These are phyloP conservation scores for Chlorella variabilis DNA, from an alignment of 163 green algal species.

Conservation along the genomic window DNA sequence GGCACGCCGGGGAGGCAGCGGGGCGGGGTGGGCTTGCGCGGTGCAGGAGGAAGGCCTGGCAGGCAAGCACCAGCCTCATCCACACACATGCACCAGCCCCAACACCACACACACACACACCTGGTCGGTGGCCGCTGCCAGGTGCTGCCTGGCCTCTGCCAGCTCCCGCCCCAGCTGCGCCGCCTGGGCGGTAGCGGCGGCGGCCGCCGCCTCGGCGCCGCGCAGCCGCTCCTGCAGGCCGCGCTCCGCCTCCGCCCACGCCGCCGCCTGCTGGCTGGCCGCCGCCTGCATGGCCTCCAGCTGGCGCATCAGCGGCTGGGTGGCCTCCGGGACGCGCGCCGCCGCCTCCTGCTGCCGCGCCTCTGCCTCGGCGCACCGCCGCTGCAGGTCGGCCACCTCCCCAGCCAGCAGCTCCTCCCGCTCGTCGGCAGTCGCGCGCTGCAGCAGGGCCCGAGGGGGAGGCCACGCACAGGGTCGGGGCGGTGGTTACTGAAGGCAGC, in stretches of 20 bases:
- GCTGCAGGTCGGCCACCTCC: conserved; percentile 77
- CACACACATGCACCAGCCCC: background rate
- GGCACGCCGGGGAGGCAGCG: background rate
- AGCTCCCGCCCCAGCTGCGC: conserved; percentile 37
- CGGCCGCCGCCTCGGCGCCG: conserved; percentile 1
- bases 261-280: conserved; percentile 66
- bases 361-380: conserved; percentile 83
- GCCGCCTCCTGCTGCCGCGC: conserved; percentile 84
- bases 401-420: conserved; percentile 83
- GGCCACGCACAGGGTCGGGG: background rate
- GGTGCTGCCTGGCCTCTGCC: conserved; percentile 52
- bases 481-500: too few relatives aligned
- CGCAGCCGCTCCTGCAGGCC: conserved; percentile 24
- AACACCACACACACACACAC: background rate
- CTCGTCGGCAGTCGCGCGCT: conserved; percentile 73
- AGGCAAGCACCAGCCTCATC: too few relatives aligned
- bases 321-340: conserved; percentile 87
- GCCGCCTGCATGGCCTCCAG: conserved; percentile 84
- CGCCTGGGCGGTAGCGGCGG: background rate
- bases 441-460: background rate
- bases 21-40: background rate
- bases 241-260: conserved; percentile 80
- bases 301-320: conserved; percentile 91
- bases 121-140: conserved; percentile 50
- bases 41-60: background rate